These are phyloP conservation scores for Kluyveromyces marxianus DNA, from an alignment of 1,139 yeast species.

Conservation along the genomic window DNA sequence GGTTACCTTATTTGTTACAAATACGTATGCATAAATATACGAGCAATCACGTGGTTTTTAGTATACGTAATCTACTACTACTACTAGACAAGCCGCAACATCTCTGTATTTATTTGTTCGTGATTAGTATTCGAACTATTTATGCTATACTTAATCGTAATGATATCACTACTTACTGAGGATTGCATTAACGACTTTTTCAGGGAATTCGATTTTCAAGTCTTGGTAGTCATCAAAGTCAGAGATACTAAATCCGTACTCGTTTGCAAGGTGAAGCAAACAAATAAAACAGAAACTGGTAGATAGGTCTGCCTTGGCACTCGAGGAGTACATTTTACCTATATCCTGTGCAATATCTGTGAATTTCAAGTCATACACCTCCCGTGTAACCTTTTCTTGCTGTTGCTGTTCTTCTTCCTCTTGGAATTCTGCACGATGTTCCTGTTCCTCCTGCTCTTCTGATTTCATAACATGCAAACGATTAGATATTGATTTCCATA, in stretches of 20 bases:
- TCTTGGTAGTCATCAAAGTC: slow-evolving; percentile 53
- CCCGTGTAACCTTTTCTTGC: slow-evolving; percentile 1
- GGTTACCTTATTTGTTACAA: too few species aligned
- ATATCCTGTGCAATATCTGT: slow-evolving; percentile 40
- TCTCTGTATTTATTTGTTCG: background rate
- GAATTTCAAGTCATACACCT: slow-evolving; percentile 22
- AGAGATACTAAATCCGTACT: slow-evolving; percentile 64
- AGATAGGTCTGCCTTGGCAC: slow-evolving; percentile 57
- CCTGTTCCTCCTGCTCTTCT: slow-evolving; percentile 6
- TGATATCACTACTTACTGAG: background rate
- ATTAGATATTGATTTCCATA: slow-evolving; percentile 56
- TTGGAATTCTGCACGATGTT: background rate
- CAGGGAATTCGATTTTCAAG: slow-evolving; percentile 26
- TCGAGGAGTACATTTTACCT: slow-evolving; percentile 46
- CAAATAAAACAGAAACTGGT: slow-evolving; percentile 87
- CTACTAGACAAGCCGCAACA: too few species aligned
- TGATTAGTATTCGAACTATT: too few species aligned
- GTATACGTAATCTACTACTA: too few species aligned
- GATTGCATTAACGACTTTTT: background rate
- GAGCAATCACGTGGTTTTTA: too few species aligned
- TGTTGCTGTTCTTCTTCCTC: background rate
- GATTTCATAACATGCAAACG: slow-evolving; percentile 12
- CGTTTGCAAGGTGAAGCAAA: slow-evolving; percentile 80
- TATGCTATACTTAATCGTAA: too few species aligned
- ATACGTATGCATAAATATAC: too few species aligned